A percentile compares a stretch with the other conserved stretches of the same genome.
phyloP scores from a whole-genome alignment of 352 stramenopile species.

The Globisporangium cederbergense region DNA sequence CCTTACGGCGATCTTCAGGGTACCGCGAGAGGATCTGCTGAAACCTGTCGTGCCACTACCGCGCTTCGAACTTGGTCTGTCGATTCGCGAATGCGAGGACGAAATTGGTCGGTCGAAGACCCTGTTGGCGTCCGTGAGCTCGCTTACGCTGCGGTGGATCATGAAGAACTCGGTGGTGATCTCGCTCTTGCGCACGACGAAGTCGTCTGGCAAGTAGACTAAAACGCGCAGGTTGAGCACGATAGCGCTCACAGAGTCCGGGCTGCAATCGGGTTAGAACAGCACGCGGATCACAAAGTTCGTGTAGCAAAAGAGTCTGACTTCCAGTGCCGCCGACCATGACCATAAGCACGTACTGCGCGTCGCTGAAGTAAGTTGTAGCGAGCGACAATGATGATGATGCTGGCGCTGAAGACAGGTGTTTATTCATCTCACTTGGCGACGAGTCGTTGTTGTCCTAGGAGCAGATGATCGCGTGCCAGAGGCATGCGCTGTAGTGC shows the following conservation, averaged over 20 bases:
- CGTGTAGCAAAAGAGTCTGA: constrained; percentile 37
- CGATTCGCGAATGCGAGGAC: background rate
- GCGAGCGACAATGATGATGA: background rate
- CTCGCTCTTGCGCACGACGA: constrained; percentile 35
- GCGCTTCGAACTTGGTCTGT: background rate
- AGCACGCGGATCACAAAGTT: constrained; percentile 31
- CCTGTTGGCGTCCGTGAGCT: constrained; percentile 13
- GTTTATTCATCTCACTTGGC: no score
- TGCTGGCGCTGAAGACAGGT: no score
- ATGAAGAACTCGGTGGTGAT: constrained; percentile 41
- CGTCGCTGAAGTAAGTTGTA: background rate
- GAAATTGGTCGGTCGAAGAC: constrained; percentile 2
- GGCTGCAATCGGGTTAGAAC: constrained; percentile 37
- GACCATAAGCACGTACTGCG: background rate
- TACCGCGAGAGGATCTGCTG: constrained; percentile 16
- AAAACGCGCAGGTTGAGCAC: constrained; percentile 26
- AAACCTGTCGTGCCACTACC: constrained; percentile 5
- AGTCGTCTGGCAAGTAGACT: constrained; percentile 50
- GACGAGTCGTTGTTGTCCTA: background rate
- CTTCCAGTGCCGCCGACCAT: constrained; percentile 23
- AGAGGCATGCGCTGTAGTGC: constrained; percentile 10
- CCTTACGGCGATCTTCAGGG: constrained; percentile 13
- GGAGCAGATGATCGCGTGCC: background rate
- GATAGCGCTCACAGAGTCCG: constrained; percentile 40
- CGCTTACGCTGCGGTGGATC: constrained; percentile 31